Percentiles rank a stretch among this genome's conserved stretches.
Conservation (phyloP, 2,329 filamentous ascomycete genomes). For the Sarocladiaceae sp. region DNA sequence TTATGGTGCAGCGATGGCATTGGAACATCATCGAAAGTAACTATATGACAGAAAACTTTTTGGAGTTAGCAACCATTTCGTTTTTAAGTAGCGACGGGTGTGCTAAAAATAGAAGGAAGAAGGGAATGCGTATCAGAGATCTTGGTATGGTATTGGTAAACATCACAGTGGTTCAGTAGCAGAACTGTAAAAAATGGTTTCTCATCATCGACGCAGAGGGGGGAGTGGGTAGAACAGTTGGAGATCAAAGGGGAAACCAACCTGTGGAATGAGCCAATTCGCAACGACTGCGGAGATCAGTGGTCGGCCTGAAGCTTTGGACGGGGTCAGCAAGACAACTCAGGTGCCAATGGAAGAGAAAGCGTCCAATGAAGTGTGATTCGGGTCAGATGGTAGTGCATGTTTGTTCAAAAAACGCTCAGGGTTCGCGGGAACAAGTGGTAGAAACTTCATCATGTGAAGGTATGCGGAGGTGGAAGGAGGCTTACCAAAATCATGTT, state of each 20-base stretch:
- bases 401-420: constrained; percentile 61
- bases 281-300: too few relatives aligned
- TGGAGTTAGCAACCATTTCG: not conserved
- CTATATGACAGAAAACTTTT: too few relatives aligned
- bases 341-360: not conserved
- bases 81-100: too few relatives aligned
- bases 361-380: not conserved
- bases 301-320: not conserved
- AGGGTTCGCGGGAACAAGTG: constrained; percentile 58
- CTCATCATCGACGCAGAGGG: constrained; percentile 54
- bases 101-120: not conserved
- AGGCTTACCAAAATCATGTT: constrained; percentile 18
- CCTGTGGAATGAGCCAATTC: too few relatives aligned
- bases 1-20: not conserved
- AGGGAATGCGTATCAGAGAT: constrained; percentile 44
- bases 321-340: not conserved
- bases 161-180: constrained; percentile 68
- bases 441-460: constrained; percentile 50
- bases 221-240: constrained; percentile 12
- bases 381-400: constrained; percentile 70
- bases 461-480: constrained; percentile 11
- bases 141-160: constrained; percentile 61
- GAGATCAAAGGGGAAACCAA: not conserved
- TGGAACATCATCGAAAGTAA: too few relatives aligned
- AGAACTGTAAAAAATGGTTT: constrained; percentile 64